Conservation (phyloP, 2,329 filamentous ascomycete species). For the Dactylellina parvicollis region DNA sequence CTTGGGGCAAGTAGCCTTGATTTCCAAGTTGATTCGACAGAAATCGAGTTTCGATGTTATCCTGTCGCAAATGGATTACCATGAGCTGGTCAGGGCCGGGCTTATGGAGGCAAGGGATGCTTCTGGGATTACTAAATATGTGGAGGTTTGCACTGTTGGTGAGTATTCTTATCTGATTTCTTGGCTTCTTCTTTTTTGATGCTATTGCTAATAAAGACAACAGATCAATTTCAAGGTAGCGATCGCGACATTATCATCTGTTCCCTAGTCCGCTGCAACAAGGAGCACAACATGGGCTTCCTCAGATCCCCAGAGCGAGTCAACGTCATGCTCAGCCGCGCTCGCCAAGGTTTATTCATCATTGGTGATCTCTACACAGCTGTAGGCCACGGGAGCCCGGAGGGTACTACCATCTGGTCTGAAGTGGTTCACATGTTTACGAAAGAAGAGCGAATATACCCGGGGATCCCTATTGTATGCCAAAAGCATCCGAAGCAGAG, state of each 20-base stretch:
- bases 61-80: constrained; percentile 74
- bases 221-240: constrained; percentile 82
- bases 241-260: constrained; percentile 77
- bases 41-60: constrained; percentile 70
- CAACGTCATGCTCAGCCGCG: constrained; percentile 71
- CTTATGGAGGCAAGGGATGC: constrained; percentile 67
- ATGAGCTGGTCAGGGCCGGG: constrained; percentile 72
- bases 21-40: constrained; percentile 68
- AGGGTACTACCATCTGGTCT: constrained; percentile 72
- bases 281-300: constrained; percentile 71
- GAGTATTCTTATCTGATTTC: constrained; percentile 59
- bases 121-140: constrained; percentile 65
- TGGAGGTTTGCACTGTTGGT: constrained; percentile 77
- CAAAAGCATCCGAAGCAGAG: constrained; percentile 68
- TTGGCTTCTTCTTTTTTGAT: not conserved
- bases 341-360: constrained; percentile 73
- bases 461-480: constrained; percentile 71
- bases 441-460: constrained; percentile 66
- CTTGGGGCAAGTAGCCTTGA: constrained; percentile 72
- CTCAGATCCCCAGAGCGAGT: constrained; percentile 67
- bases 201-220: not conserved
- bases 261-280: constrained; percentile 75
- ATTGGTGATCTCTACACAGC: constrained; percentile 77
- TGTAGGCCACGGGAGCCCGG: constrained; percentile 61
- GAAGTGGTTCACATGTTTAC: constrained; percentile 64